Base-by-base conservation (phyloP, 768 basidiomycete species). In the Asterophora lycoperdoides region DNA sequence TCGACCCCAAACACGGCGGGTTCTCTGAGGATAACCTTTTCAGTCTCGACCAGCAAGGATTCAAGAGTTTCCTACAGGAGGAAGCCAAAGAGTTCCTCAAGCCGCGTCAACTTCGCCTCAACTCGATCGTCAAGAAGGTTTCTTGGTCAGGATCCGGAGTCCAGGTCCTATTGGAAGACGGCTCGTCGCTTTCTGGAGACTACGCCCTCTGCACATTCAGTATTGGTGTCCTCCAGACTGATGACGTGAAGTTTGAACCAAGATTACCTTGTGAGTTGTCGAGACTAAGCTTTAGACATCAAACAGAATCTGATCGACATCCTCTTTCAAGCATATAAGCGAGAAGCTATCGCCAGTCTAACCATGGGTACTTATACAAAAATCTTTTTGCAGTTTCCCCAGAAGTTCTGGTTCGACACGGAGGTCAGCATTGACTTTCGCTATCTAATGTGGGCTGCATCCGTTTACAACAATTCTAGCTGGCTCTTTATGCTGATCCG, bases 121-220 rank as follows among this genome's bases (percentile, higher is more conserved):
- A 80, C 54, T 59, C 80, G 9, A 76, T 72, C 3, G 78, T 86
- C 40, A 64, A 63, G 30, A 60, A 55, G 5, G 73, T 86, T 50
- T 58, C 66, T 8, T 75, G 83, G 54, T 72, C 70, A 5, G 53
- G 56, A n/a, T 50, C 67, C 15, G 67, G 74, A 2, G 80, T 81
- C 13, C 65, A 61, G 1, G 75, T 87, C 28, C 68, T 68, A 13
- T 66, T 83, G 23, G 53, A 63, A 1, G 64, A 73, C 48, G 80
- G 79, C 1, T 52, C 63, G 28, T 64, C 35, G 1, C 56, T 85
- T 18, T 66, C 62, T 11, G 81, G 74, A 11, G 76, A 84, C 44
- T 80, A 83, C 59, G 81, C 77, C 3, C 58, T 87, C 23, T 79
- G 77, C 53, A 86, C 85, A 0, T 86, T 86, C 64, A 85, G 83